Base-by-base conservation (phyloP, 2,329 filamentous ascomycete genomes). In the Scedosporium boydii region DNA sequence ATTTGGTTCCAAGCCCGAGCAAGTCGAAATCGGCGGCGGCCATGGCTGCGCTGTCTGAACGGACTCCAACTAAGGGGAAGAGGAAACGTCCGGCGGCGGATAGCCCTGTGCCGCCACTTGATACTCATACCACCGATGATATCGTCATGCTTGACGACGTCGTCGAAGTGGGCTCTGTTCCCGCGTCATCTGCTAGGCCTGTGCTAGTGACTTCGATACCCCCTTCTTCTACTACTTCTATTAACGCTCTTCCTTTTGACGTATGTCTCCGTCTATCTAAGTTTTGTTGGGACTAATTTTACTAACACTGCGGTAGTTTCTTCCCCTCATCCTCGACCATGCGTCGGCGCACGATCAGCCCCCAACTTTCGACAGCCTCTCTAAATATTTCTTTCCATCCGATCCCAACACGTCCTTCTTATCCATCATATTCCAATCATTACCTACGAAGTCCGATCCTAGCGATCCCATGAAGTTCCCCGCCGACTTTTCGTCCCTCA, bases 21-120 rank as follows among this genome's bases (percentile, higher is more conserved):
- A 84, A 82, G 67, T 38, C 48, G 29, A 61, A 60, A n/a, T n/a
- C 51, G 6, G 51, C 9, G 34, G n/a, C 34, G 55, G 29, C 27
- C 16, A 18, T 42, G 23, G 16, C 38, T 16, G 76, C 78, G 60
- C 73, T 76, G 60, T 74, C 75, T 0, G 82, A 85, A 66, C 76
- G 80, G 64, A 85, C 83, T 2, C 90, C 90, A 0, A 88, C 77
- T 44, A 87, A 87, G 62, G 80, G 78, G 6, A 93, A 93, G 75
- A 78, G 90, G 66, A 93, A 92, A 70, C 79, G 90, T 3, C 82
- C 82, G 1, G 69, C 76, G 1, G 75, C 86, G 3, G 86, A 90
- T 64, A 92, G 88, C 67, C 89, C 89, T 1, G 77, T 86, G 14
- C 81, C 80, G 69, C 80, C 84, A 1, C 74, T 90, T 10, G 84